Conservation (phyloP, 768 basidiomycete species). For the Boletales sp. region DNA sequence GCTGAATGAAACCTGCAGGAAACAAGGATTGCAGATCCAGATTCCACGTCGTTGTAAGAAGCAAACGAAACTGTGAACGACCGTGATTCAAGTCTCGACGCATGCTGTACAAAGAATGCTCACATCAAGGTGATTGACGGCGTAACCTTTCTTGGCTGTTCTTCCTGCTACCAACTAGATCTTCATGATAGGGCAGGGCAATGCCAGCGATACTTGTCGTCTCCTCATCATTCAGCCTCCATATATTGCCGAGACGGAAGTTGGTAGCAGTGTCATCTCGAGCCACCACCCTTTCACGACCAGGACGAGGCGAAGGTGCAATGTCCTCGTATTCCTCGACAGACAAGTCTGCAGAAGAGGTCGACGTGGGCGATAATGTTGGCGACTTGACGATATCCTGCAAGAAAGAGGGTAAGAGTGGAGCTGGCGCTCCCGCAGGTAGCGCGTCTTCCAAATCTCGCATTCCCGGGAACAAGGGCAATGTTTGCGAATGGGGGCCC, state of each 20-base stretch:
- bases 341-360: slow-evolving; percentile 64
- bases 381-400: slow-evolving; percentile 72
- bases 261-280: slow-evolving; percentile 27
- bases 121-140: slow-evolving; percentile 25
- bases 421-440: slow-evolving; percentile 34
- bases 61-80: neutral
- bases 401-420: slow-evolving; percentile 76
- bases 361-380: slow-evolving; percentile 59
- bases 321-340: slow-evolving; percentile 52
- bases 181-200: slow-evolving; percentile 42
- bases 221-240: slow-evolving; percentile 73
- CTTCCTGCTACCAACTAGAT: slow-evolving; percentile 38
- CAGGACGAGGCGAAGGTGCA: slow-evolving; percentile 22
- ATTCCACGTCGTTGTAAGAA: neutral
- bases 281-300: slow-evolving; percentile 24
- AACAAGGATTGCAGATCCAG: neutral
- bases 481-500: slow-evolving; percentile 35
- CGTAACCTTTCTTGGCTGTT: slow-evolving; percentile 36
- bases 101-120: neutral
- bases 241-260: slow-evolving; percentile 52
- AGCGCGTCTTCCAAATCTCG: slow-evolving; percentile 18
- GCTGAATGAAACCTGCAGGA: slow-evolving; percentile 8
- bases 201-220: slow-evolving; percentile 51
- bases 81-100: neutral
- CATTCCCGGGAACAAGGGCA: slow-evolving; percentile 36